Percentiles rank a stretch among this genome's conserved stretches.
Conservation (phyloP, 148 eudicot species). For the Cornus florida region DNA sequence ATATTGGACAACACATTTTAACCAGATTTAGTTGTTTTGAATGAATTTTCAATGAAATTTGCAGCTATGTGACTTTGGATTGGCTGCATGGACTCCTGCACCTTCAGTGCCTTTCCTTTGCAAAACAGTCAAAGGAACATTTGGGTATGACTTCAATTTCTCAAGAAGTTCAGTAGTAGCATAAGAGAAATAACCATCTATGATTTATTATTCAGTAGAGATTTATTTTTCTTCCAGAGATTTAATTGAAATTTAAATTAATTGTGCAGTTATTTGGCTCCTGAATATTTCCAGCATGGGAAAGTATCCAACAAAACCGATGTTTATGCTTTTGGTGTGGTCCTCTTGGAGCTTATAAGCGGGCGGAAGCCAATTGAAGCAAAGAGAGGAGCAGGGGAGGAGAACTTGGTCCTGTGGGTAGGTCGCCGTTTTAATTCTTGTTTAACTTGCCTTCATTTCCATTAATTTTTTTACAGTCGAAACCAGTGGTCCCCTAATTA, state of each 20-base stretch:
- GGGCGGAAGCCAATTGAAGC: conserved; percentile 91
- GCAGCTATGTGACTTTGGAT: conserved; percentile 94
- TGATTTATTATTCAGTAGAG: not conserved
- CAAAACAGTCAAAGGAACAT: conserved; percentile 98
- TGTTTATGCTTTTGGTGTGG: conserved; percentile 94
- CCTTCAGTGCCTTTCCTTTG: conserved; percentile 97
- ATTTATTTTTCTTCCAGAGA: not conserved
- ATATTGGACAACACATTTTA: not conserved
- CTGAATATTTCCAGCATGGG: conserved; percentile 98
- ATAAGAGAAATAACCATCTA: not conserved
- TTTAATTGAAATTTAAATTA: conserved; percentile 7
- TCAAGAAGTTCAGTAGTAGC: not conserved
- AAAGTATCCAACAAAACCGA: conserved; percentile 95
- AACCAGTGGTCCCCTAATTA: not conserved
- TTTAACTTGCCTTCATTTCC: not conserved
- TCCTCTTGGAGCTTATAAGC: conserved; percentile 80
- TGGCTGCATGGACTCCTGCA: conserved; percentile 95
- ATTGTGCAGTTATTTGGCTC: conserved; percentile 80
- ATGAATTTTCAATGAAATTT: conserved; percentile 18
- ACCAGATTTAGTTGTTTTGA: not conserved
- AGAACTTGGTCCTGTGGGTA: conserved; percentile 95
- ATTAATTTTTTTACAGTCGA: not conserved
- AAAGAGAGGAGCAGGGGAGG: conserved; percentile 76
- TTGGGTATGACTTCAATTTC: conserved; percentile 63
- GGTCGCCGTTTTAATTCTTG: conserved; percentile 22